These are phyloP conservation scores for Hsuehochloa calcarea DNA, from an alignment of 176 grass and related monocot genomes.

Conservation along the genomic window DNA sequence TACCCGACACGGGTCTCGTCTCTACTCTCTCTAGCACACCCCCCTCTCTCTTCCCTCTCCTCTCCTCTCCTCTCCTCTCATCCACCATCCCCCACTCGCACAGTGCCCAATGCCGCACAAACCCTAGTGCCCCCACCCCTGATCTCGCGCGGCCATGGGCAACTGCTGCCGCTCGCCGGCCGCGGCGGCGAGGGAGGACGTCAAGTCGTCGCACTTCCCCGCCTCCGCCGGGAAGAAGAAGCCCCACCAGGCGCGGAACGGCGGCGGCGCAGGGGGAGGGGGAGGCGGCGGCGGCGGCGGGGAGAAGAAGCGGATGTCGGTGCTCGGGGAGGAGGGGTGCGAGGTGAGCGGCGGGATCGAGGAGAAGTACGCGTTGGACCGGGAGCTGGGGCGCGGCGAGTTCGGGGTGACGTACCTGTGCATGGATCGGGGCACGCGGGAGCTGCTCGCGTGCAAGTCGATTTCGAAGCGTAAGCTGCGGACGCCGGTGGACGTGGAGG, in stretches of 20 bases:
- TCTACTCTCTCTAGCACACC: conserved; percentile 35
- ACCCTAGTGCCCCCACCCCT: conserved; percentile 50
- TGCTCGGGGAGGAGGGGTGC: conserved; percentile 58
- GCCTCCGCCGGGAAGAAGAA: conserved; percentile 59
- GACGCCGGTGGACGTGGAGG: conserved; percentile 94
- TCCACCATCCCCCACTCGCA: conserved; percentile 13
- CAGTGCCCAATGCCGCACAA: conserved; percentile 48
- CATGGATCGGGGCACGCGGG: conserved; percentile 69
- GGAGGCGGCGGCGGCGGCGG: neutral
- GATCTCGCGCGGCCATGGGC: conserved; percentile 68
- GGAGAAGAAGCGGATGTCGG: conserved; percentile 65
- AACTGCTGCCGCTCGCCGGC: conserved; percentile 98
- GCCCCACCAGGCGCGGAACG: conserved; percentile 61
- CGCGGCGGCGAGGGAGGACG: conserved; percentile 83
- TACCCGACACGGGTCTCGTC: conserved; percentile 67
- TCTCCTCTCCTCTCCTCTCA: neutral
- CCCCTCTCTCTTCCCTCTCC: neutral
- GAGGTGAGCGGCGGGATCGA: conserved; percentile 66
- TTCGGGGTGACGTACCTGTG: conserved; percentile 99
- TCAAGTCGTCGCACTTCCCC: conserved; percentile 69
- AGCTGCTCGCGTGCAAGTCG: conserved; percentile 95
- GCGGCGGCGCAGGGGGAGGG: conserved; percentile 20
- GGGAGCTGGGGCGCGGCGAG: conserved; percentile 95
- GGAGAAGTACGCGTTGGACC: conserved; percentile 90
- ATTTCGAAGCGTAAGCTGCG: conserved; percentile 99